These are phyloP conservation scores for Tetrahymena borealis DNA, from an alignment of 73 alveolate species.

Conservation along the genomic window DNA sequence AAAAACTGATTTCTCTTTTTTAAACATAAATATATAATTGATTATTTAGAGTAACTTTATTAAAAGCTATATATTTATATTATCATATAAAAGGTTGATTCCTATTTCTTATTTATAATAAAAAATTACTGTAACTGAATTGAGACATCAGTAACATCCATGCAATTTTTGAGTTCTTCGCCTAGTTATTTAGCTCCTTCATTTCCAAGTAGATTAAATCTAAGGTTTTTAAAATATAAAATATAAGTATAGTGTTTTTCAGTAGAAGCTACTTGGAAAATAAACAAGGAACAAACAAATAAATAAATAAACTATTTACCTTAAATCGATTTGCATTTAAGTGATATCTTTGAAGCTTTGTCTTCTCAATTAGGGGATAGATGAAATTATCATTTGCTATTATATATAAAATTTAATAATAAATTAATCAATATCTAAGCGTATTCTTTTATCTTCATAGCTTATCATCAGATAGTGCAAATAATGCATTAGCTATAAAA, in stretches of 20 bases:
- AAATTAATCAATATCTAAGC: too few relatives aligned
- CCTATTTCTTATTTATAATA: too few relatives aligned
- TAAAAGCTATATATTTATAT: too few relatives aligned
- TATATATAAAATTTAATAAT: background rate
- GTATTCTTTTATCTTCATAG: too few relatives aligned
- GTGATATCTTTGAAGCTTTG: background rate
- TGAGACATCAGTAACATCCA: background rate
- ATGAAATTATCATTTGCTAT: background rate
- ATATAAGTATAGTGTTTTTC: background rate
- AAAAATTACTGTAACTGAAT: background rate
- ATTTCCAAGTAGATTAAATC: background rate
- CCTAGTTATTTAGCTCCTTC: background rate
- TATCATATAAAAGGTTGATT: too few relatives aligned
- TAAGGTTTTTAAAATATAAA: background rate
- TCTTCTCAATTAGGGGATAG: background rate
- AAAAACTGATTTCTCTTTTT: background rate
- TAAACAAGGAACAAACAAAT: background rate
- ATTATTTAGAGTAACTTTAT: background rate
- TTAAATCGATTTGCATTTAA: background rate
- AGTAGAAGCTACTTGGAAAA: background rate
- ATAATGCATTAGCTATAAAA: too few relatives aligned
- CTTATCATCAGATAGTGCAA: too few relatives aligned
- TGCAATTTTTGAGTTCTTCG: background rate
- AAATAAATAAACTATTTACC: background rate
- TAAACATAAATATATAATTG: background rate